A percentile compares a stretch with the other conserved stretches of the same genome.
phyloP scores from a whole-genome alignment of 768 basidiomycete genomes.

The Panaeolus papilionaceus region DNA sequence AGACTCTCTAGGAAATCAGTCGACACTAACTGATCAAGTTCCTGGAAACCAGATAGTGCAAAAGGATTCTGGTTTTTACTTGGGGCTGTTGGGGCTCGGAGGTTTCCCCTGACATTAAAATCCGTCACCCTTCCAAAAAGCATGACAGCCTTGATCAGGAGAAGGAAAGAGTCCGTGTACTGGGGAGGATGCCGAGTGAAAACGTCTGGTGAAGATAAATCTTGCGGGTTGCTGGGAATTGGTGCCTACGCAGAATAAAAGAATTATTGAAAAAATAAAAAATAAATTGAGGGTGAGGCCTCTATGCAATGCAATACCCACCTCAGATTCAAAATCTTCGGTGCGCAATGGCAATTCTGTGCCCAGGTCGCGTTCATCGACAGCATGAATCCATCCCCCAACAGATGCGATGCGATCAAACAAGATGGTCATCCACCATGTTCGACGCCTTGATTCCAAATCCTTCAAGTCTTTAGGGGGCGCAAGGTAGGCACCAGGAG shows the following conservation, averaged over 20 bases:
- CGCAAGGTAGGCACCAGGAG: conserved; percentile 81
- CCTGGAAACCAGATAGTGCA: conserved; percentile 66
- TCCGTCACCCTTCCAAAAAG: conserved; percentile 87
- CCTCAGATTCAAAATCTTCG: conserved; percentile 79
- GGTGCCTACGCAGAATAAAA: conserved; percentile 46
- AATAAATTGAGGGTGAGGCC: background rate
- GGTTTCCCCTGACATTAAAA: conserved; percentile 77
- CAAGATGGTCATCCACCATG: conserved; percentile 92
- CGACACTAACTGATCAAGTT: conserved; percentile 72
- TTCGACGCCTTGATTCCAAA: conserved; percentile 77
- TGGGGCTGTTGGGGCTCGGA: conserved; percentile 69
- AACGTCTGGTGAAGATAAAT: conserved; percentile 64
- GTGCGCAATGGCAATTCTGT: conserved; percentile 82
- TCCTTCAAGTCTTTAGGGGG: conserved; percentile 80
- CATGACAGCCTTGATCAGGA: conserved; percentile 86
- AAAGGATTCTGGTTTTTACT: conserved; percentile 81
- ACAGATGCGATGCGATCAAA: conserved; percentile 85
- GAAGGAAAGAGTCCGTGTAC: conserved; percentile 83
- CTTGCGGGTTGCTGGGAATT: conserved; percentile 78
- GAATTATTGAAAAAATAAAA: background rate
- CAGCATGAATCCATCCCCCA: conserved; percentile 86
- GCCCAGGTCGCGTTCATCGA: conserved; percentile 84
- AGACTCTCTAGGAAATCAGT: conserved; percentile 73
- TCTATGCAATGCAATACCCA: conserved; percentile 35
- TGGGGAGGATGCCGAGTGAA: conserved; percentile 74